phyloP scores from a whole-genome alignment of 148 eudicot species.

The Rhododendron kiyosumense region DNA sequence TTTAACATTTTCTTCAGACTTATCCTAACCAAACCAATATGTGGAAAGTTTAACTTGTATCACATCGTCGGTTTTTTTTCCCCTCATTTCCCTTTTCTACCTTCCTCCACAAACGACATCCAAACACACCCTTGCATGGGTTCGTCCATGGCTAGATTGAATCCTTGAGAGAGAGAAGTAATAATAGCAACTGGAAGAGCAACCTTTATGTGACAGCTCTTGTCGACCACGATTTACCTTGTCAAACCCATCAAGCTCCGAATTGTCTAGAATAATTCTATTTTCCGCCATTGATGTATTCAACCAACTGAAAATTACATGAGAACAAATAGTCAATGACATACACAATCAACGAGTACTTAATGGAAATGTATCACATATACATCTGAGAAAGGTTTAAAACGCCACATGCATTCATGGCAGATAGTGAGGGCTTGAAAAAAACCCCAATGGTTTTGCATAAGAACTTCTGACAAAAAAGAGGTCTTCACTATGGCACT shows the following conservation, averaged over 20 bases:
- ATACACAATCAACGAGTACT: neutral
- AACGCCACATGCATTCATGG: neutral
- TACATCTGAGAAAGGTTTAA: neutral
- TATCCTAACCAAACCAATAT: neutral
- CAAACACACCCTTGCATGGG: neutral
- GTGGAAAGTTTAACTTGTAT: neutral
- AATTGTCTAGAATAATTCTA: slow-evolving; percentile 39
- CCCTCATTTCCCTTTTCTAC: neutral
- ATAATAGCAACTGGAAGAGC: neutral
- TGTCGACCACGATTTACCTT: slow-evolving; percentile 36
- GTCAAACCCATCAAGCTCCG: slow-evolving; percentile 80
- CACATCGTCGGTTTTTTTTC: neutral
- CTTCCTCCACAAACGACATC: neutral
- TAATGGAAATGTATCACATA: neutral
- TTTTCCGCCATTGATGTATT: slow-evolving; percentile 86
- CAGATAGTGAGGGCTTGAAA: neutral
- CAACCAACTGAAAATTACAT: slow-evolving; percentile 64
- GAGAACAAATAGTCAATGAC: slow-evolving; percentile 1
- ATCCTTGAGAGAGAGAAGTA: neutral
- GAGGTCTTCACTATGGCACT: neutral
- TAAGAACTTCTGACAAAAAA: neutral
- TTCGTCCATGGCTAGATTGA: neutral
- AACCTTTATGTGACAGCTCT: neutral
- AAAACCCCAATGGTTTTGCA: neutral
- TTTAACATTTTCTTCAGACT: neutral